Base-by-base conservation (phyloP, 192 early-diverging fungal genomes). In the Backusella tarrabulga region DNA sequence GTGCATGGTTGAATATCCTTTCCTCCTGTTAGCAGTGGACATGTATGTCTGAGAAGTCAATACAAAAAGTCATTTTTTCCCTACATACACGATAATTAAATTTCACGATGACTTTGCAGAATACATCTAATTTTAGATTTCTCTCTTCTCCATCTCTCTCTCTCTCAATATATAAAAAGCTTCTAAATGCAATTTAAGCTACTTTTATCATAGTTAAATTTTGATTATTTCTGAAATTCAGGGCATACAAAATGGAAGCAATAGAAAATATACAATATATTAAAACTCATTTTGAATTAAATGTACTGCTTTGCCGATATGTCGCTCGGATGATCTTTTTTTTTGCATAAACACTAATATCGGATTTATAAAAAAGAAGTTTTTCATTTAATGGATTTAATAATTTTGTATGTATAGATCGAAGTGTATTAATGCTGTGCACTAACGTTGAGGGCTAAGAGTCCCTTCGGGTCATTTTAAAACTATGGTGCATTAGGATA, bases 141-240 rank as follows among this genome's bases (percentile, higher is more conserved):
- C 6, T 44, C 46, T 50, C 38, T 40, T 40, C 38, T 12, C 38
- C 11, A 40, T 7, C 38, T 40, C 8, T 40, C 8, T 40, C 38
- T 50, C 14, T 44, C 42, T 50, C 46, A 7, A n/a, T 50, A n/a
- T 50, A 69, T 38, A 69, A 69, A 38, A 69, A 69, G n/a, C n/a
- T 21, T 69, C 35, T 35, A 41, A 38, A 41, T 69, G 35, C 35
- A 69, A 69, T 40, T 38, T 23, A 69, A 38, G 17, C 34, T 35
- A 21, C 34, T 69, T 40, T 21, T 38, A 68, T 34, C 7, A 34
- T 68, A 8, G 68, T 38, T 38, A 21, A 6, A 36, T 69, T 69
- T 69, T 69, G 34, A 38, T 69, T 69, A 38, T 69, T 40, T 40
- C 29, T 19, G 23, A 40, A 3, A 21, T 40, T 69, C 23, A 21